Evolutionary conservation across 805 yeast genomes (phyloP).

Genomic region (Wickerhamiella shivajii): DNA sequence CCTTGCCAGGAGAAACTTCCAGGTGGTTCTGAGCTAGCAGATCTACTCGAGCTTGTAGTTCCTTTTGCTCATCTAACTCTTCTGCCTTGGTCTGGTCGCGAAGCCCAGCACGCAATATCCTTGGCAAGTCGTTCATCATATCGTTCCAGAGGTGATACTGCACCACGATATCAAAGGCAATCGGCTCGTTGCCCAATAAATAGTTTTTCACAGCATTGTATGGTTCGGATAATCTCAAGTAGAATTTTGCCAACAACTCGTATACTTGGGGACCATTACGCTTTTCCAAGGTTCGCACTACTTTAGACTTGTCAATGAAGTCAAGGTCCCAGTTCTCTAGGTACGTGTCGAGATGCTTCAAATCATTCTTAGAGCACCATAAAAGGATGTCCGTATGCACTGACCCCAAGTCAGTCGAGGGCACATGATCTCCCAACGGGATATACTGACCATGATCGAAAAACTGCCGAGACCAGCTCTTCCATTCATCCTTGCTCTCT

Average conservation of each 20-base stretch:
- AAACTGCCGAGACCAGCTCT: slow-evolving; percentile 42
- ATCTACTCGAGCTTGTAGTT: not conserved
- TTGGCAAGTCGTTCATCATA: slow-evolving; percentile 36
- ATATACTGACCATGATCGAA: slow-evolving; percentile 33
- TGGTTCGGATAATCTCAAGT: slow-evolving; percentile 43
- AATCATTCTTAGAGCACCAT: slow-evolving; percentile 31
- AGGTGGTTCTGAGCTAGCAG: not conserved
- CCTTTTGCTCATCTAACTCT: not conserved
- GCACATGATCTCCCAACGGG: slow-evolving; percentile 40
- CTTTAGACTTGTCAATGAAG: slow-evolving; percentile 33
- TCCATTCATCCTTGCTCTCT: slow-evolving; percentile 39
- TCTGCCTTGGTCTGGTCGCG: slow-evolving; percentile 11
- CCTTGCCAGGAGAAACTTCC: slow-evolving; percentile 40
- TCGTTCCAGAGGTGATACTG: slow-evolving; percentile 46
- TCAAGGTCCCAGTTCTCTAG: slow-evolving; percentile 43
- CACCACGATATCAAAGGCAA: slow-evolving; percentile 43
- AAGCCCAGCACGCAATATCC: slow-evolving; percentile 18
- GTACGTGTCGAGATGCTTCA: slow-evolving; percentile 28
- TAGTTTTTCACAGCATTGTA: slow-evolving; percentile 51
- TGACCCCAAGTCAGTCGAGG: slow-evolving; percentile 25
- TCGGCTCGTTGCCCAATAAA: slow-evolving; percentile 38
- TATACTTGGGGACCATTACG: slow-evolving; percentile 17
- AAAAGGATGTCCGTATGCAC: slow-evolving; percentile 35
- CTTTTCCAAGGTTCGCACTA: slow-evolving; percentile 36
- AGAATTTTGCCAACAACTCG: slow-evolving; percentile 29